Evolutionary conservation across 2,329 filamentous ascomycete species (phyloP).

Genomic region (Pleoardoris graminearum): DNA sequence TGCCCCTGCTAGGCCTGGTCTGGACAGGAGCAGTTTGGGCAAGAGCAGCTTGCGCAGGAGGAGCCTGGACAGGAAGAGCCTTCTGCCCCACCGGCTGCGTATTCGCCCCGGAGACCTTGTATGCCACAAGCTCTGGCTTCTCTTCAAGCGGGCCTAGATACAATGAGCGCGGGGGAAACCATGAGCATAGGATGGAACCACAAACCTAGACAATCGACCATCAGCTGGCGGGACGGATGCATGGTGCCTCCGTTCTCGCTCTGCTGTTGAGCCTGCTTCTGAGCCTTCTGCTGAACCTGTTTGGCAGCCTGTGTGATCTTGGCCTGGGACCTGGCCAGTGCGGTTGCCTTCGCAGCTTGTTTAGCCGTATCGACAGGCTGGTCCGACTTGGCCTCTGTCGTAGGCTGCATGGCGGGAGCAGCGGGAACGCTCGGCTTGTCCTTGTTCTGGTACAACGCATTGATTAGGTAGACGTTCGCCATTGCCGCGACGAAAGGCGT

Average conservation of each 20-base stretch:
- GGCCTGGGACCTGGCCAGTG: background rate
- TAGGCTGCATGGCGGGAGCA: background rate
- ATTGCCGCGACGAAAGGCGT: background rate
- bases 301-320: background rate
- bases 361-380: background rate
- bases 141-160: background rate
- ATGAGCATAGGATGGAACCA: background rate
- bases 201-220: slow-evolving; percentile 1
- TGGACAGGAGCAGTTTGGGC: background rate
- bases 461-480: slow-evolving; percentile 3
- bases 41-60: background rate
- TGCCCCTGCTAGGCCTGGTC: background rate
- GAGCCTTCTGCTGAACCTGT: too few species aligned
- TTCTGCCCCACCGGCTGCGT: background rate
- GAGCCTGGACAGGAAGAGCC: background rate
- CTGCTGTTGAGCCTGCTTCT: background rate
- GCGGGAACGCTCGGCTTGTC: background rate
- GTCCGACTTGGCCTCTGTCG: background rate
- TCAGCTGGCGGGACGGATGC: slow-evolving; percentile 3
- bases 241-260: background rate
- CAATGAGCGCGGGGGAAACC: background rate
- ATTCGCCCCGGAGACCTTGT: background rate
- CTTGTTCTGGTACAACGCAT: background rate
- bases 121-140: background rate
- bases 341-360: background rate